Base-by-base conservation (phyloP, 352 stramenopile species). In the Chrysophaeum taylorii region DNA sequence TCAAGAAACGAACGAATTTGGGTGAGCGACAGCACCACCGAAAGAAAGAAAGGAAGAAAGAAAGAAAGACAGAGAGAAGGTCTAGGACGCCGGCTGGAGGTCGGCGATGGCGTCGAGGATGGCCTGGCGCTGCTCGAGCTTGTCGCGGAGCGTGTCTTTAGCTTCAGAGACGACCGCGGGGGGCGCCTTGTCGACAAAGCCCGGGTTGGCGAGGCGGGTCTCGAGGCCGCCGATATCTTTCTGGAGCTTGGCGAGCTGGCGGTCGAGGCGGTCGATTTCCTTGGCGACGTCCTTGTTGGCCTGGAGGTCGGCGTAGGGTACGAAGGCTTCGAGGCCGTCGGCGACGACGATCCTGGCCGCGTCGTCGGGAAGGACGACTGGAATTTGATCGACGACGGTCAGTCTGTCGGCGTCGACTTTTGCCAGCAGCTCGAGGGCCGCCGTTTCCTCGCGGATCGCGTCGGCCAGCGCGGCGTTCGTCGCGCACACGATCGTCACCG, bases 221-320 rank as follows among this genome's bases (percentile, higher is more conserved):
- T 75, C 52, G 15, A 91, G 71, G 54, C 86, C 88, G 45, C 79
- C 71, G 38, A 89, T 86, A 50, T 90, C 84, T 43, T 84, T 85
- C 0, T 60, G 35, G 18, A 91, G 70, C 68, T 91, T 91, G 53
- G 80, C 78, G 35, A 76, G 75, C 75, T 91, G 85, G 71, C 89
- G 90, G 35, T 77, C 70, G 23, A 91, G 71, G 48, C 84, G 69
- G 33, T 78, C 71, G 42, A 76, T 77, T 74, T 92, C 86, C 71
- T 93, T 92, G 69, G 82, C 82, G 42, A 79, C 74, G 74, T 93
- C 87, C 21, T 79, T 73, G n/a, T n/a, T n/a, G n/a, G n/a, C n/a
- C 43, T 90, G 83, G 4, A 88, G 64, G 37, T 82, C 84, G 43
- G 82, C 82, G 31, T 88, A 68, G 31, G 86, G 86, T n/a, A 92